Evolutionary conservation across 1,284 basidiomycete genomes (phyloP).

Genomic region (Cutaneotrichosporon sp.): DNA sequence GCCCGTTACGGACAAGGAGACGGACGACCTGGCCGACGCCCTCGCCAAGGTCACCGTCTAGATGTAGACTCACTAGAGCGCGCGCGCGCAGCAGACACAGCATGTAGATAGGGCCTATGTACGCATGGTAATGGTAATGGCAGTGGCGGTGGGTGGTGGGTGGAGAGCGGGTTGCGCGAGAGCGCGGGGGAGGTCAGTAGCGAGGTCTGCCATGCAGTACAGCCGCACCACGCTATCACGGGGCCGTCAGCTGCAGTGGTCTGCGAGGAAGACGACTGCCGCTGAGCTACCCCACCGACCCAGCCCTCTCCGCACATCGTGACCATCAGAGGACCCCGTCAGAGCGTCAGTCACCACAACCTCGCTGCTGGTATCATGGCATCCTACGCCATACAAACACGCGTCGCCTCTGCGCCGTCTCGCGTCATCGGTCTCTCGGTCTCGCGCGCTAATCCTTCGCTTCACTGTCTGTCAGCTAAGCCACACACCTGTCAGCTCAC

Average conservation of each 20-base stretch:
- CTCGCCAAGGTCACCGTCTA: constrained; percentile 40
- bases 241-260: too few relatives aligned
- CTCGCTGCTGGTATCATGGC: constrained; percentile 22
- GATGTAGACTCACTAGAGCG: constrained; percentile 12
- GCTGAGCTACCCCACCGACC: too few relatives aligned
- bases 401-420: background rate
- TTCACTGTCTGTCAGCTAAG: constrained; percentile 34
- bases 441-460: constrained; percentile 35
- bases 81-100: background rate
- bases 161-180: too few relatives aligned
- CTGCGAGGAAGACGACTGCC: too few relatives aligned
- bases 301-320: too few relatives aligned
- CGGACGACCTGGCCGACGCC: constrained; percentile 49
- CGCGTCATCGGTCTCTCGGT: background rate
- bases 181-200: background rate
- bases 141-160: too few relatives aligned
- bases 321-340: too few relatives aligned
- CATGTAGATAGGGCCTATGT: constrained; percentile 2
- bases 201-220: too few relatives aligned
- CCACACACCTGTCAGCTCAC: constrained; percentile 35
- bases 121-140: constrained; percentile 3
- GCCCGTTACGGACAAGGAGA: constrained; percentile 38
- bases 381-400: constrained; percentile 10
- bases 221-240: too few relatives aligned
- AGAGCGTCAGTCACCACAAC: too few relatives aligned